Conservation (phyloP, 345 rosid genomes). For the Camelina sativa region DNA sequence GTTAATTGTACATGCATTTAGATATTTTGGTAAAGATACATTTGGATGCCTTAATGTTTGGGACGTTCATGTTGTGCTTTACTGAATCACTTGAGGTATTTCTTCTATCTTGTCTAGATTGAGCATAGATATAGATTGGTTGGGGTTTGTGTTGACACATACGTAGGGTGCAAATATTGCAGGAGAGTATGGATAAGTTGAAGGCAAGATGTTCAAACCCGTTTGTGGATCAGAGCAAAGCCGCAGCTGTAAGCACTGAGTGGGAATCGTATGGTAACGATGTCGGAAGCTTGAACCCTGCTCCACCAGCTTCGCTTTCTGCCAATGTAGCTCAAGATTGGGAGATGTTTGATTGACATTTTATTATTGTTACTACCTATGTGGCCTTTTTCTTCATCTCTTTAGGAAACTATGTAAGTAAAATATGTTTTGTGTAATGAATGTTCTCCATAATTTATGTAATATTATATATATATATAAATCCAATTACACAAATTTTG, state of each 20-base stretch:
- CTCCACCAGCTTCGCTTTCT: slow-evolving; percentile 59
- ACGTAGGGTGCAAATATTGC: slow-evolving; percentile 69
- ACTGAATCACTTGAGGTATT: slow-evolving; percentile 5
- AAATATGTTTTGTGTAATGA: no score
- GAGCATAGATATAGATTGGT: slow-evolving; percentile 4
- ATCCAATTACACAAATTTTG: no score
- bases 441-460: no score
- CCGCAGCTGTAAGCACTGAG: slow-evolving; percentile 60
- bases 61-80: not conserved
- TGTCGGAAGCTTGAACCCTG: slow-evolving; percentile 71
- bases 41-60: not conserved
- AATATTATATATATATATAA: no score
- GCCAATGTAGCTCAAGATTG: slow-evolving; percentile 61
- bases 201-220: slow-evolving; percentile 73
- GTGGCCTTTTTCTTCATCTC: no score
- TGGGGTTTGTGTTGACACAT: slow-evolving; percentile 51
- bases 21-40: not conserved
- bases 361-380: slow-evolving; percentile 16
- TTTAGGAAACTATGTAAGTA: no score
- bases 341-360: slow-evolving; percentile 72
- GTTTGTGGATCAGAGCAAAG: slow-evolving; percentile 49
- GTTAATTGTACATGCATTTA: not conserved
- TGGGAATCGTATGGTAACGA: slow-evolving; percentile 86
- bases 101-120: not conserved
- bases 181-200: slow-evolving; percentile 66